Evolutionary conservation across 1,284 basidiomycete genomes (phyloP).

Genomic region (Ganoderma sp.): DNA sequence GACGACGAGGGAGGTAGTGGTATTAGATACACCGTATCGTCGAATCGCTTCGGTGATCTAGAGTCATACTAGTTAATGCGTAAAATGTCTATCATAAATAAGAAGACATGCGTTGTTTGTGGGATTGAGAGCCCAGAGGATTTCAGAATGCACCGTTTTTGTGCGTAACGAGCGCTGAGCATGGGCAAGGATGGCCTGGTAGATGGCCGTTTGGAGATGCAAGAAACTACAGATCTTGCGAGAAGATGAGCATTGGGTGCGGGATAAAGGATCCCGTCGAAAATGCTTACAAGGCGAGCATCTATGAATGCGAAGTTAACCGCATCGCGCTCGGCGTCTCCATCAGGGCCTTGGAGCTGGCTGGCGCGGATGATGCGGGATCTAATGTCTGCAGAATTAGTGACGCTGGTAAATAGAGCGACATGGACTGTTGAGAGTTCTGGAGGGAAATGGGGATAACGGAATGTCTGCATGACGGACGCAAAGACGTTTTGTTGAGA

Average conservation of each 20-base stretch:
- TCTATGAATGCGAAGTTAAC: constrained; percentile 92
- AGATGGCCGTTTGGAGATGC: constrained; percentile 82
- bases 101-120: constrained; percentile 73
- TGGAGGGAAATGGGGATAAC: constrained; percentile 57
- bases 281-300: constrained; percentile 60
- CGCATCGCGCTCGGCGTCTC: constrained; percentile 70
- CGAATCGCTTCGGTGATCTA: constrained; percentile 88
- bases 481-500: background rate
- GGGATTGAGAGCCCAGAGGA: constrained; percentile 83
- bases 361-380: constrained; percentile 74
- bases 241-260: background rate
- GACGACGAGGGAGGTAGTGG: constrained; percentile 71
- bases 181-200: constrained; percentile 79
- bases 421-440: constrained; percentile 57
- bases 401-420: constrained; percentile 71
- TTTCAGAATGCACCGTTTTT: constrained; percentile 85
- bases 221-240: constrained; percentile 71
- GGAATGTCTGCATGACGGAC: constrained; percentile 57
- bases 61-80: background rate
- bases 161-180: constrained; percentile 65
- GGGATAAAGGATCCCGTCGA: background rate
- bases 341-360: constrained; percentile 59
- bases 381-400: constrained; percentile 66
- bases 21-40: constrained; percentile 81
- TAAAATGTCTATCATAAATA: background rate